Conservation (phyloP, 768 basidiomycete genomes). For the Filobasidium floriforme region DNA sequence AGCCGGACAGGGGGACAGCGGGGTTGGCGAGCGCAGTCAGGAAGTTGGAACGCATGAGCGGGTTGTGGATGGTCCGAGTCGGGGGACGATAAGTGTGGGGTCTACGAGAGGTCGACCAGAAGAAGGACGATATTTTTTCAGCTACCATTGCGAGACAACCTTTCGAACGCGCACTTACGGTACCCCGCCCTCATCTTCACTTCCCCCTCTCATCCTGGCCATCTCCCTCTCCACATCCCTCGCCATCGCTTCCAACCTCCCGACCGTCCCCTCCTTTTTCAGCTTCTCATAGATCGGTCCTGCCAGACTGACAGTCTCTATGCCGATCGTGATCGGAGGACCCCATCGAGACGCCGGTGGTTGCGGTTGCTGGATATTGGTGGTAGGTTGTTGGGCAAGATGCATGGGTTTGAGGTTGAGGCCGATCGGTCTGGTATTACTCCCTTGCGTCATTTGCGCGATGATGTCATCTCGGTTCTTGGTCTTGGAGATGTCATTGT, state of each 20-base stretch:
- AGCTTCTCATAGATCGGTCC: slow-evolving; percentile 6
- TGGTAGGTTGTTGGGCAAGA: background rate
- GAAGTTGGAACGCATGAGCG: background rate
- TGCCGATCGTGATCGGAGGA: background rate
- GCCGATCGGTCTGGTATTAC: too few species aligned
- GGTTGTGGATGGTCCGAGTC: slow-evolving; percentile 4
- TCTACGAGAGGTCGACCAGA: background rate
- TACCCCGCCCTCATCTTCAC: background rate
- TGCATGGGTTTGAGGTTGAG: too few species aligned
- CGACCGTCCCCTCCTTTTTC: background rate
- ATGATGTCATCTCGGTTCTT: too few species aligned
- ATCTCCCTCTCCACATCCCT: background rate
- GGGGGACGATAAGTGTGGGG: background rate
- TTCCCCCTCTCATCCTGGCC: background rate
- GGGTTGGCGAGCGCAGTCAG: background rate
- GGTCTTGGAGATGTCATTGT: too few species aligned
- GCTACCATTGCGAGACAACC: too few species aligned
- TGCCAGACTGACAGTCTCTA: slow-evolving; percentile 3
- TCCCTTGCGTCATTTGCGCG: too few species aligned
- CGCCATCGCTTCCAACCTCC: slow-evolving; percentile 1
- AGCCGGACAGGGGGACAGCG: slow-evolving; percentile 6
- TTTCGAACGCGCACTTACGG: background rate
- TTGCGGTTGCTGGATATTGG: too few species aligned
- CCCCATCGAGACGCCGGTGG: too few species aligned
- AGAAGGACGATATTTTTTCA: too few species aligned